Evolutionary conservation across 2,329 filamentous ascomycete species (phyloP).

Genomic region (Colletotrichum liaoningense): DNA sequence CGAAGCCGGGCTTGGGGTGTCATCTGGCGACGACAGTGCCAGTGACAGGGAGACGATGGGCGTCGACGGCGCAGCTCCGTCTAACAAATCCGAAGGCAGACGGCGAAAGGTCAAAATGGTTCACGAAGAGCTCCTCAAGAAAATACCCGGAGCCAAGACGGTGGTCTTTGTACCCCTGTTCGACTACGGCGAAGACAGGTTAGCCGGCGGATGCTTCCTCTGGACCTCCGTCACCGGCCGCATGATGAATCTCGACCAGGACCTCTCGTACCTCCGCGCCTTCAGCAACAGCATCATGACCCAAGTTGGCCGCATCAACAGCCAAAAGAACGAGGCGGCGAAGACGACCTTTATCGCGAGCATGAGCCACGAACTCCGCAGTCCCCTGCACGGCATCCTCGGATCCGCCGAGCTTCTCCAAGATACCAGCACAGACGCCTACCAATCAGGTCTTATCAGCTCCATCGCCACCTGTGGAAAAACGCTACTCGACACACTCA

Average conservation of each 20-base stretch:
- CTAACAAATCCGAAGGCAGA: conserved; percentile 3
- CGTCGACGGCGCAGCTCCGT: not conserved
- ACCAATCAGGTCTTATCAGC: conserved; percentile 55
- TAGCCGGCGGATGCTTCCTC: conserved; percentile 49
- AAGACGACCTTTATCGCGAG: conserved; percentile 70
- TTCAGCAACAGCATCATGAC: conserved; percentile 61
- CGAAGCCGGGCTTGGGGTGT: conserved; percentile 41
- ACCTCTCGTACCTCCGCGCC: conserved; percentile 47
- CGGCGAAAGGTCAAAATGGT: conserved; percentile 41
- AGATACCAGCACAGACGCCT: conserved; percentile 51
- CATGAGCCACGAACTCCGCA: conserved; percentile 68
- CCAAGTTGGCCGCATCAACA: conserved; percentile 65
- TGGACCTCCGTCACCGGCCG: conserved; percentile 47
- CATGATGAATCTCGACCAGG: conserved; percentile 50
- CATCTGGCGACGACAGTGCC: conserved; percentile 46
- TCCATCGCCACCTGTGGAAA: conserved; percentile 60
- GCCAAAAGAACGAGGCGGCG: conserved; percentile 60
- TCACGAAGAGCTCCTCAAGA: conserved; percentile 47
- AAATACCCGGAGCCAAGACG: conserved; percentile 46
- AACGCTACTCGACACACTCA: conserved; percentile 61
- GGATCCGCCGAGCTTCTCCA: conserved; percentile 62
- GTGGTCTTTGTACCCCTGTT: conserved; percentile 50
- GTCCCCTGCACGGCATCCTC: conserved; percentile 67
- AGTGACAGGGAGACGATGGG: conserved; percentile 40
- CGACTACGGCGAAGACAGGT: conserved; percentile 47